Percentiles rank a stretch among this genome's conserved stretches.
Evolutionary conservation across 2,329 filamentous ascomycete species (phyloP).

Genomic region (Fusarium verrucosum): DNA sequence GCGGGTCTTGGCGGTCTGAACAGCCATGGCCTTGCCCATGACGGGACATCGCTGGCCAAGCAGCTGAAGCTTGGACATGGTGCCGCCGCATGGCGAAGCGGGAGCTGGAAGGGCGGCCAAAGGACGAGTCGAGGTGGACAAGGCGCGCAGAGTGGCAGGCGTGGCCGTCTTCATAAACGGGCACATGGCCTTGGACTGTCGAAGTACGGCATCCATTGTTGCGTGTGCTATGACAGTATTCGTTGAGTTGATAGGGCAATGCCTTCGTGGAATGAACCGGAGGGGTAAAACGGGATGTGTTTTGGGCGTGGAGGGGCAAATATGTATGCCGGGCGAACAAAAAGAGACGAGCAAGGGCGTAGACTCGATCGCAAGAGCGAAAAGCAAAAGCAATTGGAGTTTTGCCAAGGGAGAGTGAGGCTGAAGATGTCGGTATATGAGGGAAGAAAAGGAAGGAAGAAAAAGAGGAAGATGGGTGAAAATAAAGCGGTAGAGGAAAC

Average conservation of each 20-base stretch:
- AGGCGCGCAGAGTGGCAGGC: slow-evolving; percentile 86
- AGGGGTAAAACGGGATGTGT: slow-evolving; percentile 25
- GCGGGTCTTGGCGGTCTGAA: slow-evolving; percentile 73
- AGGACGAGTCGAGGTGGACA: slow-evolving; percentile 75
- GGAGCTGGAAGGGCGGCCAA: slow-evolving; percentile 34
- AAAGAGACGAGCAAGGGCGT: slow-evolving; percentile 30
- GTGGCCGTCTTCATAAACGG: slow-evolving; percentile 96
- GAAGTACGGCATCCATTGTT: slow-evolving; percentile 89
- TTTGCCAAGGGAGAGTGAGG: neutral
- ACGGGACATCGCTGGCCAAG: slow-evolving; percentile 95
- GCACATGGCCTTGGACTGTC: slow-evolving; percentile 96
- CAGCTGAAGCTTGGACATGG: slow-evolving; percentile 96
- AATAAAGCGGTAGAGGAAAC: slow-evolving; percentile 28
- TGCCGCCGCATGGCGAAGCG: slow-evolving; percentile 79
- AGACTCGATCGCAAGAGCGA: slow-evolving; percentile 21
- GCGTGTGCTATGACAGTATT: slow-evolving; percentile 34
- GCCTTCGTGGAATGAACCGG: slow-evolving; percentile 22
- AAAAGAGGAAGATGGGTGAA: slow-evolving; percentile 1
- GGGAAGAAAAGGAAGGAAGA: neutral
- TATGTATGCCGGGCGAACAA: slow-evolving; percentile 14
- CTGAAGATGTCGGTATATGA: neutral
- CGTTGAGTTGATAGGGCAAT: slow-evolving; percentile 10
- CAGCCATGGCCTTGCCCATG: slow-evolving; percentile 96
- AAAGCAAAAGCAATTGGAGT: slow-evolving; percentile 29
- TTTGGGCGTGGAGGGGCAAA: slow-evolving; percentile 29